These are phyloP conservation scores for Suhomyces bokatorum DNA, from an alignment of 1,139 yeast species.

Conservation along the genomic window DNA sequence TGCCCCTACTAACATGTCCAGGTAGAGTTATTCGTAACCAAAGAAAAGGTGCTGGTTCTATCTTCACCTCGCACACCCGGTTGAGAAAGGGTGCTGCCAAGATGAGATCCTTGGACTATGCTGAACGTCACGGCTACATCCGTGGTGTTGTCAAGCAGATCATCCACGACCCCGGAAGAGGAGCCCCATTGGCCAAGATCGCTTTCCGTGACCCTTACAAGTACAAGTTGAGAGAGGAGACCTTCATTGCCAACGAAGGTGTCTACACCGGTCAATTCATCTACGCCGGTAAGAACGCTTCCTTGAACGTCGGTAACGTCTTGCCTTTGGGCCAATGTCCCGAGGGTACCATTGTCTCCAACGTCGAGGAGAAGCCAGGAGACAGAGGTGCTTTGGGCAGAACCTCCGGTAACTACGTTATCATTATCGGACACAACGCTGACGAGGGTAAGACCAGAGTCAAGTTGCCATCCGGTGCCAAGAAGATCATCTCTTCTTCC, in stretches of 20 bases:
- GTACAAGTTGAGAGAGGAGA: too few relatives aligned
- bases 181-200: constrained; percentile 99
- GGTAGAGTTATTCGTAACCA: constrained; percentile 99
- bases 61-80: constrained; percentile 99
- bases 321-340: too few relatives aligned
- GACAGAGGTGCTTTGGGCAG: constrained; percentile 99
- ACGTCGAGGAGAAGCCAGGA: constrained; percentile 97
- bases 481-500: too few relatives aligned
- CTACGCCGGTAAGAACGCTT: too few relatives aligned
- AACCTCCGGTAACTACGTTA: constrained; percentile 99
- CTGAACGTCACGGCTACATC: constrained; percentile 99
- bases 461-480: too few relatives aligned
- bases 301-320: too few relatives aligned
- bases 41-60: constrained; percentile 99
- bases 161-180: constrained; percentile 98
- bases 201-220: constrained; percentile 99
- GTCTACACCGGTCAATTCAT: too few relatives aligned
- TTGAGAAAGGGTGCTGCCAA: constrained; percentile 99
- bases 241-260: too few relatives aligned
- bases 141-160: constrained; percentile 99
- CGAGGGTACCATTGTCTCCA: too few relatives aligned
- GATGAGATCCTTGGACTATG: constrained; percentile 98
- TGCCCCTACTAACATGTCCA: constrained; percentile 57
- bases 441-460: constrained; percentile 98
- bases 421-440: constrained; percentile 98